Evolutionary conservation across 2,329 filamentous ascomycete genomes (phyloP).

Genomic region (Penicillium sp.): DNA sequence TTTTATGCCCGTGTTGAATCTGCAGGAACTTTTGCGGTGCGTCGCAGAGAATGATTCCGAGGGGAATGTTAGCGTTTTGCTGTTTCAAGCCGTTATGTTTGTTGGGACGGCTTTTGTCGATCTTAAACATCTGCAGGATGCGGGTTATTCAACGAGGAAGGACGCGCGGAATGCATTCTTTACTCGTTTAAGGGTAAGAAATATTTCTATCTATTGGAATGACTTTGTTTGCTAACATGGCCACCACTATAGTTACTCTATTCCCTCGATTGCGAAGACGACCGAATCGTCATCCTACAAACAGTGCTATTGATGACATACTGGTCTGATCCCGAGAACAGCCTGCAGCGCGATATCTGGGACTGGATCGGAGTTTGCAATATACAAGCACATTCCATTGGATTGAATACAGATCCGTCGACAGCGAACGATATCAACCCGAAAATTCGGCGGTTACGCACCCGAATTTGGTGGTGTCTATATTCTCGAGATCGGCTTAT

Average conservation of each 20-base stretch:
- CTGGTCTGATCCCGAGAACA: constrained; percentile 90
- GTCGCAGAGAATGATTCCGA: constrained; percentile 69
- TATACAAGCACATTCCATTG: constrained; percentile 83
- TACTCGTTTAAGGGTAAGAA: constrained; percentile 72
- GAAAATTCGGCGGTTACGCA: constrained; percentile 74
- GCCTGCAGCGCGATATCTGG: constrained; percentile 85
- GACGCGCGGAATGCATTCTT: constrained; percentile 83
- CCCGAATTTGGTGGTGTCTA: constrained; percentile 91
- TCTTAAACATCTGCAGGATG: constrained; percentile 70
- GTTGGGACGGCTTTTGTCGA: constrained; percentile 83
- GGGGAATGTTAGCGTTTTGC: constrained; percentile 74
- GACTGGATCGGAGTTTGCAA: constrained; percentile 94
- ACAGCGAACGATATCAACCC: constrained; percentile 65
- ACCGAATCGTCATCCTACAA: constrained; percentile 82
- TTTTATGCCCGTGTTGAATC: constrained; percentile 81
- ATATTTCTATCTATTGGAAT: not conserved
- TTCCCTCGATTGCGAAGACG: constrained; percentile 87
- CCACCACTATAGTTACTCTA: constrained; percentile 68
- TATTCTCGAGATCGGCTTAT: constrained; percentile 90
- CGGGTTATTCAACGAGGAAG: constrained; percentile 75
- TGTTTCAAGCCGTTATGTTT: constrained; percentile 95
- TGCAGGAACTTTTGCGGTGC: constrained; percentile 58
- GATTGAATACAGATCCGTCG: constrained; percentile 73
- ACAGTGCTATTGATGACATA: constrained; percentile 86
- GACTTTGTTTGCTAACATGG: constrained; percentile 9